These are phyloP conservation scores for Tagetes patula DNA, from an alignment of 129 eudicot genomes.

Conservation along the genomic window DNA sequence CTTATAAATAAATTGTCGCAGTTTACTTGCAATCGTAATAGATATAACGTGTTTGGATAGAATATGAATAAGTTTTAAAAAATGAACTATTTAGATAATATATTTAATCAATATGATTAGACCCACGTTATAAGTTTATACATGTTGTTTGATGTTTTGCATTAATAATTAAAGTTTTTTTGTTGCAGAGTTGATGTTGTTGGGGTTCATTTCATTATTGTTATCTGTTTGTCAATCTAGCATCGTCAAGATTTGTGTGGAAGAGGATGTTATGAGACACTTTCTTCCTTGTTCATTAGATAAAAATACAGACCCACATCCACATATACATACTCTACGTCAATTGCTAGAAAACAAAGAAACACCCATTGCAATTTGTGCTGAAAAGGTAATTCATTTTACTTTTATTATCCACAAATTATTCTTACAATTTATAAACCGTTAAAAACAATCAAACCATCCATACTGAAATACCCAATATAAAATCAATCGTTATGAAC, in stretches of 20 bases:
- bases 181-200: conserved; percentile 83
- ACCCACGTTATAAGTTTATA: not conserved
- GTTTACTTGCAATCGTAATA: no score
- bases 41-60: no score
- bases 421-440: no score
- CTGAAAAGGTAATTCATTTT: conserved; percentile 45
- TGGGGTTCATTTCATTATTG: conserved; percentile 84
- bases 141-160: not conserved
- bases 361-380: conserved; percentile 45
- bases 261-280: conserved; percentile 36
- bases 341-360: conserved; percentile 54
- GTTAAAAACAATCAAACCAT: no score
- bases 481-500: no score
- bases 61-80: no score
- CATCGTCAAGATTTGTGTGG: conserved; percentile 70
- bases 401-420: not conserved
- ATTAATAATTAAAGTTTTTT: not conserved
- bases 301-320: conserved; percentile 8
- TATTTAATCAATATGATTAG: not conserved
- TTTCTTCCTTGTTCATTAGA: conserved; percentile 59
- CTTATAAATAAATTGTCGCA: no score
- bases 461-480: no score
- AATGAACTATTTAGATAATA: no score
- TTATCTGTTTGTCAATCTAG: conserved; percentile 80
- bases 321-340: conserved; percentile 18